Percentiles rank a stretch among this genome's conserved stretches.
These are phyloP conservation scores for Cercospora sesami DNA, from an alignment of 2,329 filamentous ascomycete genomes.

Conservation along the genomic window DNA sequence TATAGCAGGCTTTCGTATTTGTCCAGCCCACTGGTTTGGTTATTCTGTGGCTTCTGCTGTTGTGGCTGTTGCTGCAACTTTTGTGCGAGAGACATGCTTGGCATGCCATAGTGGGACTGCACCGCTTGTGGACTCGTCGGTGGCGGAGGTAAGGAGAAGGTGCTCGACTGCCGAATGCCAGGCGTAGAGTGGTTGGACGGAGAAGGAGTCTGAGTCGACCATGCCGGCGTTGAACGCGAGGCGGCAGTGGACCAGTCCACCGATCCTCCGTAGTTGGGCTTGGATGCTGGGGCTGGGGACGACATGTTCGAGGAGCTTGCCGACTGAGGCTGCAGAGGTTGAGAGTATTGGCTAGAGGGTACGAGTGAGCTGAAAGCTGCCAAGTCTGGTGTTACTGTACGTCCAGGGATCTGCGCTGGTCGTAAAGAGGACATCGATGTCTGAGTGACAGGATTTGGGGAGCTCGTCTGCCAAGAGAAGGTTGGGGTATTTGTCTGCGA, in stretches of 20 bases:
- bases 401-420: conserved; percentile 20
- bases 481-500: conserved; percentile 36
- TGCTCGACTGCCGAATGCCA: not conserved
- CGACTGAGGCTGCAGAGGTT: conserved; percentile 42
- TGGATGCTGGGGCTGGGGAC: conserved; percentile 7
- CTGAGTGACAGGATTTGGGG: not conserved
- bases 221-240: conserved; percentile 1
- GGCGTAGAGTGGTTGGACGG: not conserved
- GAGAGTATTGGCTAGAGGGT: conserved; percentile 43
- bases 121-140: conserved; percentile 39
- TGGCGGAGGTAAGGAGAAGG: conserved; percentile 35
- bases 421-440: conserved; percentile 19
- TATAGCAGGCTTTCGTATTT: conserved; percentile 68
- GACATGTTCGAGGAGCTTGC: conserved; percentile 35
- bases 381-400: conserved; percentile 42
- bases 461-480: conserved; percentile 49
- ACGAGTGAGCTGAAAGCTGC: conserved; percentile 39
- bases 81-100: conserved; percentile 32
- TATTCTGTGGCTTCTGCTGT: conserved; percentile 30
- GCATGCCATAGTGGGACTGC: conserved; percentile 42
- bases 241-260: conserved; percentile 15
- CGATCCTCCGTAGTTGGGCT: not conserved
- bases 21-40: conserved; percentile 53
- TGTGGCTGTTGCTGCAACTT: conserved; percentile 39
- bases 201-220: conserved; percentile 30